Conservation (phyloP, 2,329 filamentous ascomycete genomes). For the Botryotinia globosa region DNA sequence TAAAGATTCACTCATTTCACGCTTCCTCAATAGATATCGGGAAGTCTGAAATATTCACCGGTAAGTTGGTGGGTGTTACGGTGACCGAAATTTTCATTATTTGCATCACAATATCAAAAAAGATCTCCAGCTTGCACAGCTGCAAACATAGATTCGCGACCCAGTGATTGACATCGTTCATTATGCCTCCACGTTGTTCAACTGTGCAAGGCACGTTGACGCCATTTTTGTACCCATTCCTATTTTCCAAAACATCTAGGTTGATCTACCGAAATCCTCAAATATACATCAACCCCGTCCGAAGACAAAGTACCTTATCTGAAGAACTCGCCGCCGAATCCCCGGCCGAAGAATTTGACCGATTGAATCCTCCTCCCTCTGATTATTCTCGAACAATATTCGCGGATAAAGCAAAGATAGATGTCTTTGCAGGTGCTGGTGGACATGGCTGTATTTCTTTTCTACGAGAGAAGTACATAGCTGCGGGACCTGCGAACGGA, state of each 20-base stretch:
- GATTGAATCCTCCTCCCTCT: constrained; percentile 76
- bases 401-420: constrained; percentile 78
- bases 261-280: constrained; percentile 14
- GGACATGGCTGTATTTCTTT: constrained; percentile 95
- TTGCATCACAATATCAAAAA: constrained; percentile 8
- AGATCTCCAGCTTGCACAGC: background rate
- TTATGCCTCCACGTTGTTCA: constrained; percentile 38
- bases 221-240: constrained; percentile 39
- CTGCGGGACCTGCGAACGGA: constrained; percentile 87
- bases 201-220: constrained; percentile 34
- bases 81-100: constrained; percentile 16
- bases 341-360: constrained; percentile 42
- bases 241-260: constrained; percentile 26
- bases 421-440: constrained; percentile 73
- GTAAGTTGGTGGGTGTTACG: constrained; percentile 12
- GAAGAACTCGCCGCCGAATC: constrained; percentile 17
- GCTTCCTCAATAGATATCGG: background rate
- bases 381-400: constrained; percentile 84
- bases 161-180: background rate
- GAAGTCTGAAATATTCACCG: background rate
- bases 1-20: background rate
- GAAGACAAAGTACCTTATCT: constrained; percentile 27
- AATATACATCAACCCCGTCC: constrained; percentile 23
- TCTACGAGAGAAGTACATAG: constrained; percentile 83
- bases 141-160: constrained; percentile 14